Evolutionary conservation across 371 early-diverging fungal species (phyloP), one percentile per base, ranked within the genome.

Genomic region (Haplosporangium sp.): DNA sequence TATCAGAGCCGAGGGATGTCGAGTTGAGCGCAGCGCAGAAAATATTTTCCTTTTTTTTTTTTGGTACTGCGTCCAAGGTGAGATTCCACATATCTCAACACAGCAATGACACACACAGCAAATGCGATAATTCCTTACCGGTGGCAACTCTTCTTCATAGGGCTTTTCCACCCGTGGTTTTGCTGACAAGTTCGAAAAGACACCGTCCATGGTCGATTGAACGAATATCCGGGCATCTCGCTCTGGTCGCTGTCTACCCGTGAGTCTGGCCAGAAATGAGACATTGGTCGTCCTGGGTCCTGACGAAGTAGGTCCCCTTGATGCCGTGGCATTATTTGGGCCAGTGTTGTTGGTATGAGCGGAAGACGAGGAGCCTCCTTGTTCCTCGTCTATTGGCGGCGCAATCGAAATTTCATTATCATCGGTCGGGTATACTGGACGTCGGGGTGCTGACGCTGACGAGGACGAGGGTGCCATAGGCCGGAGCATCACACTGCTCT

Each of bases 131-230:
- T 14, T 12, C 20, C 65, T 42, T 62, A 74, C 69, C 41, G 66
- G 71, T 37, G 74, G 75, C 23, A 69, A 40, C 14, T 81, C 67
- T 46, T 67, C 75, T 18, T 64, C 65, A n/a, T 42, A 55, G 20
- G 71, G 60, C 42, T 63, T 75, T 23, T 85, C 84, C 21, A 73
- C 82, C 43, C 85, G 80, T 9, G 90, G 89, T 54, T 87, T 89
- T 20, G 89, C 90, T 42, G 86, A 80, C 53, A 90, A 82, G 53
- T 88, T 89, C 14, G 89, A 81, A 59, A 89, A 90, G n/a, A 90
- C 90, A 55, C 90, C 90, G 64, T 90, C 90, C 48, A 81, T 87
- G 2, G 69, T 67, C 5, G 71, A 67, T 16, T 62, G 68, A 12
- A 73, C 62, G 52, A 59, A 62, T 55, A 70, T 14, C 47, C 59